phyloP scores from a whole-genome alignment of 495 filamentous ascomycete species.

The Neurospora terricola region DNA sequence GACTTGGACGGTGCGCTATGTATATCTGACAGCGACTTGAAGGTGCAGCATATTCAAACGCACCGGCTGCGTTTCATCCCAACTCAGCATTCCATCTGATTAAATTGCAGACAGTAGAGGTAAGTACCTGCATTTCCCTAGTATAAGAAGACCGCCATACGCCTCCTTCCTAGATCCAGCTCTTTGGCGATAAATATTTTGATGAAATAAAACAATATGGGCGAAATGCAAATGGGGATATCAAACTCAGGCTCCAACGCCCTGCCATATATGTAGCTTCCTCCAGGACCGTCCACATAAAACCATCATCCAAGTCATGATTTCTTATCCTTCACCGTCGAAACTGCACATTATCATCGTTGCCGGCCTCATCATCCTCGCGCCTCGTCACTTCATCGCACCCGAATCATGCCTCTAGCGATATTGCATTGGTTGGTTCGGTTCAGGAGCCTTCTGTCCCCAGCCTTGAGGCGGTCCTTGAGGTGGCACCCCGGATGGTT shows the following conservation, averaged over 20 bases:
- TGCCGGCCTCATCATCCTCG: background rate
- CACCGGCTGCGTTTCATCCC: background rate
- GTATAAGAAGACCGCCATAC: background rate
- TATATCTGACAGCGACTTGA: background rate
- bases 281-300: background rate
- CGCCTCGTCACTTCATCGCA: background rate
- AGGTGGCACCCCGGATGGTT: conserved; percentile 7
- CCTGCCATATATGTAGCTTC: background rate
- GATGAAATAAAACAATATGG: background rate
- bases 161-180: background rate
- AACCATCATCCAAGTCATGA: background rate
- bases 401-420: background rate
- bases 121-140: background rate
- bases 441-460: conserved; percentile 16
- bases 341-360: background rate
- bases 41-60: background rate
- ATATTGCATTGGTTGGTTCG: conserved; percentile 29
- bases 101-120: background rate
- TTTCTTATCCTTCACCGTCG: background rate
- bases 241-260: background rate
- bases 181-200: background rate
- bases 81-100: background rate
- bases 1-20: background rate
- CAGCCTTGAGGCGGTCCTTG: conserved; percentile 15
- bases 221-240: background rate